A percentile compares a stretch with the other conserved stretches of the same genome.
Evolutionary conservation across 2,329 filamentous ascomycete species (phyloP).

Genomic region (Xylariaceae sp.): DNA sequence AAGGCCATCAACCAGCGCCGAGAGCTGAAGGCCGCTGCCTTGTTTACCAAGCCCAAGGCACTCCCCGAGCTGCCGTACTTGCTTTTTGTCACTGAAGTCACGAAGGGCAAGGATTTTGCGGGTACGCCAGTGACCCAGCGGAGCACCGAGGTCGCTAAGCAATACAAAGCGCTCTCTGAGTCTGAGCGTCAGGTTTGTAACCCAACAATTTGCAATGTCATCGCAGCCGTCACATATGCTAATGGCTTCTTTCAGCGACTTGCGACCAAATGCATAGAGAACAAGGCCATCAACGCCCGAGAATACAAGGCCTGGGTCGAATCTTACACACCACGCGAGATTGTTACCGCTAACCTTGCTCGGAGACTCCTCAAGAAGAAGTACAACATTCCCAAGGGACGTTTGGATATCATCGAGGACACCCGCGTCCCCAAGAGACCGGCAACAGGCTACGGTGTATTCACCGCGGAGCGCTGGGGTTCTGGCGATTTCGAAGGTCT

Average conservation of each 20-base stretch:
- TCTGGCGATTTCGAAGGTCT: slow-evolving; percentile 23
- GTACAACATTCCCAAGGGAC: slow-evolving; percentile 27
- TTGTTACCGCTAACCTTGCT: slow-evolving; percentile 44
- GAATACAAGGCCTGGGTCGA: slow-evolving; percentile 46
- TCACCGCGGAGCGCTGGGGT: slow-evolving; percentile 36
- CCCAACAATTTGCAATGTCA: neutral
- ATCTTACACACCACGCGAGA: slow-evolving; percentile 35
- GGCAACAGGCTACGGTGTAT: slow-evolving; percentile 34
- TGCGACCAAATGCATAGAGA: slow-evolving; percentile 33
- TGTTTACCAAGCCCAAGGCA: slow-evolving; percentile 37
- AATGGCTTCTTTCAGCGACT: slow-evolving; percentile 33
- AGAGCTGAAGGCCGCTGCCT: slow-evolving; percentile 37
- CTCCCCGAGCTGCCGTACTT: slow-evolving; percentile 35
- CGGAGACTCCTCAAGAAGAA: slow-evolving; percentile 40
- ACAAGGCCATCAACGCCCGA: slow-evolving; percentile 38
- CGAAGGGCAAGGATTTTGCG: slow-evolving; percentile 25
- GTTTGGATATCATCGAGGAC: slow-evolving; percentile 38
- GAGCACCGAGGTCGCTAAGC: slow-evolving; percentile 28
- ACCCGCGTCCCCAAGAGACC: slow-evolving; percentile 43
- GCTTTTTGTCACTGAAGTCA: slow-evolving; percentile 34
- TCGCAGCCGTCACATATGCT: slow-evolving; percentile 5
- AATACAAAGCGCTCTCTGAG: slow-evolving; percentile 38
- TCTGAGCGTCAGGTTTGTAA: slow-evolving; percentile 42
- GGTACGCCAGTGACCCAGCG: neutral
- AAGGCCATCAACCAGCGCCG: slow-evolving; percentile 24